Percentiles rank a stretch among this genome's conserved stretches.
phyloP scores from a whole-genome alignment of 768 basidiomycete genomes.

The Cubamyces lactineus region DNA sequence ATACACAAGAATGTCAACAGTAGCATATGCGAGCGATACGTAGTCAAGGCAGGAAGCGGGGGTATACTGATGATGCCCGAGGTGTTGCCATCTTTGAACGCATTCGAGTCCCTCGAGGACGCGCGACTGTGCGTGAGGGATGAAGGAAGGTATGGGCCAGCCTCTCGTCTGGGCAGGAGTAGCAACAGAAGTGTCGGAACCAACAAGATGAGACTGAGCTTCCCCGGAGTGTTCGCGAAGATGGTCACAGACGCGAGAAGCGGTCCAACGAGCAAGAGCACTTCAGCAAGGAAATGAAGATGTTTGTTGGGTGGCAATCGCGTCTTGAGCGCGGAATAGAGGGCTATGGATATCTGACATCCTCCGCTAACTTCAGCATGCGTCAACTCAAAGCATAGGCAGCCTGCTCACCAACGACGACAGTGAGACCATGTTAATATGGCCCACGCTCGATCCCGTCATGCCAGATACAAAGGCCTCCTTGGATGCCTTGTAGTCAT shows the following conservation, averaged over 20 bases:
- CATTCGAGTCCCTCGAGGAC: slow-evolving; percentile 17
- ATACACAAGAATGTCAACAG: slow-evolving; percentile 89
- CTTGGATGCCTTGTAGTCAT: slow-evolving; percentile 73
- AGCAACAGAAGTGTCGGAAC: slow-evolving; percentile 50
- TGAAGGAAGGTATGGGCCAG: slow-evolving; percentile 58
- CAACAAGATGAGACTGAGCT: slow-evolving; percentile 54
- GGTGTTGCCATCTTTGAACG: neutral
- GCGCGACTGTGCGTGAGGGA: slow-evolving; percentile 31
- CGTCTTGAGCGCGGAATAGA: slow-evolving; percentile 64
- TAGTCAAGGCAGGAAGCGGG: slow-evolving; percentile 77
- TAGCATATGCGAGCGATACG: slow-evolving; percentile 95
- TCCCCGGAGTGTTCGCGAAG: slow-evolving; percentile 59
- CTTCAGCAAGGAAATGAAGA: slow-evolving; percentile 55
- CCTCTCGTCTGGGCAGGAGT: slow-evolving; percentile 44
- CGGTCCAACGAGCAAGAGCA: slow-evolving; percentile 69
- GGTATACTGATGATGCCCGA: slow-evolving; percentile 23
- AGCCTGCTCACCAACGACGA: slow-evolving; percentile 59
- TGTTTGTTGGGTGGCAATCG: slow-evolving; percentile 45
- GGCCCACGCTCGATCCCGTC: slow-evolving; percentile 67
- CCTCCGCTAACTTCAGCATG: slow-evolving; percentile 25
- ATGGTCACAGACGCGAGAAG: slow-evolving; percentile 83
- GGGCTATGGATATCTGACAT: slow-evolving; percentile 65
- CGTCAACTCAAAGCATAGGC: neutral
- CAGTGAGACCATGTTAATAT: slow-evolving; percentile 70
- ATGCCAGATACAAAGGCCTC: slow-evolving; percentile 80